A percentile compares a stretch with the other conserved stretches of the same genome.
Conservation (phyloP, 2,329 filamentous ascomycete genomes). For the Penicillium italicum region DNA sequence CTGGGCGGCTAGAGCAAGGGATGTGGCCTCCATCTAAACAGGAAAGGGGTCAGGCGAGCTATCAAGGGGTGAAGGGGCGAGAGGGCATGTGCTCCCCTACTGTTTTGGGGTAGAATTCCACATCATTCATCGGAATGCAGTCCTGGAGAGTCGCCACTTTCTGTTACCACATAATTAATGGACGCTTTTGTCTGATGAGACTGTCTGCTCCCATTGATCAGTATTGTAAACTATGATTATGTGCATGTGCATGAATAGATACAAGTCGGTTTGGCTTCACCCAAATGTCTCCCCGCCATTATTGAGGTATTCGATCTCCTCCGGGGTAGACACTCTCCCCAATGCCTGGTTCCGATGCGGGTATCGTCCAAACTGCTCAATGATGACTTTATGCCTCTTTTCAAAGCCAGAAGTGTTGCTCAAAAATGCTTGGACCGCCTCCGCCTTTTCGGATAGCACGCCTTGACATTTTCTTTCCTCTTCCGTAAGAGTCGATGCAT, state of each 20-base stretch:
- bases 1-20: neutral
- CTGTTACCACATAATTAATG: neutral
- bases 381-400: slow-evolving; percentile 23
- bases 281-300: slow-evolving; percentile 24
- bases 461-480: slow-evolving; percentile 17
- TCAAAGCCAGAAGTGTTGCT: slow-evolving; percentile 16
- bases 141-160: neutral
- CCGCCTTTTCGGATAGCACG: slow-evolving; percentile 8
- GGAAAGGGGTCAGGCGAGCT: neutral
- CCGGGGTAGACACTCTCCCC: slow-evolving; percentile 18
- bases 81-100: neutral
- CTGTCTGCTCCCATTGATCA: neutral
- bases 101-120: neutral
- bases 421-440: slow-evolving; percentile 12
- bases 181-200: neutral
- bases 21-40: neutral
- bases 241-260: neutral
- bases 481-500: slow-evolving; percentile 8
- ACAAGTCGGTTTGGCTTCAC: neutral
- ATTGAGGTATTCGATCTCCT: slow-evolving; percentile 23
- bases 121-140: neutral
- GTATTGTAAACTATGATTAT: neutral
- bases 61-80: neutral
- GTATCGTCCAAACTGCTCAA: slow-evolving; percentile 26
- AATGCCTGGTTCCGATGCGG: slow-evolving; percentile 26